Base-by-base conservation (phyloP, 129 eudicot species). In the Cynara cardunculus region DNA sequence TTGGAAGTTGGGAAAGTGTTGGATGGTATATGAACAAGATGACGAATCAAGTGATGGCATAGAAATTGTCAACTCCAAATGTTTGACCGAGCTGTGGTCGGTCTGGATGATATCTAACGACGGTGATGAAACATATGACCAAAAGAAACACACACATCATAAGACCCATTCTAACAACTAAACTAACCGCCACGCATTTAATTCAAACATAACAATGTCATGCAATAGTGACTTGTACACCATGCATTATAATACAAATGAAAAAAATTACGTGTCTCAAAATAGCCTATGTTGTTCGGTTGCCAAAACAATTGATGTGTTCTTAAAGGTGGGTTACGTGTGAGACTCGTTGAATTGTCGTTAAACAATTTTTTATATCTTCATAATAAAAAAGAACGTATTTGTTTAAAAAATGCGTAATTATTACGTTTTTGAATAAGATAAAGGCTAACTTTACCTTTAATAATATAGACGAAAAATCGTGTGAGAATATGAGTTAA, bases 51-150 rank as follows among this genome's bases (percentile, higher is more conserved):
- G 70, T 76, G 78, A 77, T 32, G 73, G 30, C 81, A 77, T 71
- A 78, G 86, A 82, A 76, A 82, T 82, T 77, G 78, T 82, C 86
- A 82, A 76, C 81, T 25, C 67, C 82, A 64, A 76, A 70, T 70
- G 73, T 76, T 78, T 82, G 86, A 82, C 82, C 49, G 77, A 34
- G 61, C 8, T 69, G 28, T 76, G 81, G 81, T 76, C 77, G 77
- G 76, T 76, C 69, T 69, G 18, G 80, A 76, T 77, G 74, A 83
- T 78, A 77, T 71, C 79, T 65, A 16, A 76, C 35, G 82, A 61
- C 5, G 65, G 11, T 69, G 44, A 76, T 81, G 59, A 19, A 82
- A 61, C 76, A 49, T 69, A 53, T 13, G 62, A 75, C 49, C 3
- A 27, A 69, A 27, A 26, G 0, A 25, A 1, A 28, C 37, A 25